Evolutionary conservation across 495 filamentous ascomycete species (phyloP), one percentile per base, ranked within the genome.

Genomic region (Aspergillus diversus): DNA sequence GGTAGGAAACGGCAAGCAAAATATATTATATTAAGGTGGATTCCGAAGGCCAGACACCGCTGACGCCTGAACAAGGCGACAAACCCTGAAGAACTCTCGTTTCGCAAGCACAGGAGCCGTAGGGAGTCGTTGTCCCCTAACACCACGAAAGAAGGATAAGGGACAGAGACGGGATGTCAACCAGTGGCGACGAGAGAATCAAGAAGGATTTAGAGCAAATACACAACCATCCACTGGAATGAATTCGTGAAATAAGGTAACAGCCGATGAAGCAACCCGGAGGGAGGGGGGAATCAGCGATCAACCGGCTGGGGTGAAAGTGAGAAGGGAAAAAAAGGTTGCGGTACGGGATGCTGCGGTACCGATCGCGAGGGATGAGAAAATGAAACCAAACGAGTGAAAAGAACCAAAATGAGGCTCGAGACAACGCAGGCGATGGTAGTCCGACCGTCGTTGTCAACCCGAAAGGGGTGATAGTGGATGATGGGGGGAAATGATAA

Each of bases 381-480:
- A 55, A 64, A 47, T n/a, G 52, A 64, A 60, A 55, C 54, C 58
- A 66, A 62, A 57, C 63, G 63, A 64, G 52, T 63, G 60, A 53
- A 63, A 57, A 63, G 60, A 63, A 63, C 60, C 60, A 39, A 46
- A 52, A 48, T 32, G 46, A 56, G 60, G 60, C 49, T 64, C 55
- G 55, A 60, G n/a, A 33, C 13, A 16, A 64, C n/a, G 21, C 50
- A 57, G 47, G 27, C 48, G 33, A 42, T 31, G 43, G 27, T 51
- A 21, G 49, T n/a, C 32, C 39, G 21, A 33, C 51, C 59, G 53
- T 32, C 33, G 53, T 43, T 33, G 53, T 55, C 33, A 37, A 37
- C 48, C 17, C 34, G 12, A 15, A 48, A 16, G 35, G 33, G 34
- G n/a, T 32, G 46, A 57, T 17, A 15, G 13, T 50, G 48, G 21